Conservation (phyloP, 2,329 filamentous ascomycete genomes). For the Geosmithia morbida region DNA sequence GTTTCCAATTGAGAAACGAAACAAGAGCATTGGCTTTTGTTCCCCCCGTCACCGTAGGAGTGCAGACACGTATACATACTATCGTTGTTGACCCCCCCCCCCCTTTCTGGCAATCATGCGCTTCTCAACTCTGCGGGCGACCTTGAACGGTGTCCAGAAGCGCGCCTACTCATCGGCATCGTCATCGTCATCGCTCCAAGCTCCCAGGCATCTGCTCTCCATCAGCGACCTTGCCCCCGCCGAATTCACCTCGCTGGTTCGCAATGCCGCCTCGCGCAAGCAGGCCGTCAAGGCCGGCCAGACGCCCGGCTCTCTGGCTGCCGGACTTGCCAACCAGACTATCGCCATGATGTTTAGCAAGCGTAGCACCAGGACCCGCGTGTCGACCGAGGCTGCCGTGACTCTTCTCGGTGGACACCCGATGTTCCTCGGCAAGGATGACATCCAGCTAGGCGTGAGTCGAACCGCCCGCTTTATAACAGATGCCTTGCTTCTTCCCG, state of each 20-base stretch:
- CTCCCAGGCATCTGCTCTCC: slow-evolving; percentile 76
- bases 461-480: not conserved
- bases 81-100: no score
- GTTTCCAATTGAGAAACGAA: not conserved
- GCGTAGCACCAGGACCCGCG: slow-evolving; percentile 80
- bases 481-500: no score
- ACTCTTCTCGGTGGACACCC: slow-evolving; percentile 80
- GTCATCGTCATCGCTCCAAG: slow-evolving; percentile 10
- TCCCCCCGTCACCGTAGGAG: not conserved
- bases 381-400: slow-evolving; percentile 86
- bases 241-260: slow-evolving; percentile 71
- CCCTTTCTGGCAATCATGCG: not conserved
- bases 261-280: slow-evolving; percentile 70
- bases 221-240: slow-evolving; percentile 70
- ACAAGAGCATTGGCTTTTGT: no score
- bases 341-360: slow-evolving; percentile 97
- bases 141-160: slow-evolving; percentile 20
- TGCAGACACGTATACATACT: not conserved
- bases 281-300: slow-evolving; percentile 54
- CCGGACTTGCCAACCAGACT: slow-evolving; percentile 57
- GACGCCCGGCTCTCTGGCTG: slow-evolving; percentile 39
- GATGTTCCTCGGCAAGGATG: slow-evolving; percentile 92
- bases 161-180: slow-evolving; percentile 23
- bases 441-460: slow-evolving; percentile 83
- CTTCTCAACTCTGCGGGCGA: not conserved